Conservation (phyloP, 2,329 filamentous ascomycete species). For the Penicillium nordicum region DNA sequence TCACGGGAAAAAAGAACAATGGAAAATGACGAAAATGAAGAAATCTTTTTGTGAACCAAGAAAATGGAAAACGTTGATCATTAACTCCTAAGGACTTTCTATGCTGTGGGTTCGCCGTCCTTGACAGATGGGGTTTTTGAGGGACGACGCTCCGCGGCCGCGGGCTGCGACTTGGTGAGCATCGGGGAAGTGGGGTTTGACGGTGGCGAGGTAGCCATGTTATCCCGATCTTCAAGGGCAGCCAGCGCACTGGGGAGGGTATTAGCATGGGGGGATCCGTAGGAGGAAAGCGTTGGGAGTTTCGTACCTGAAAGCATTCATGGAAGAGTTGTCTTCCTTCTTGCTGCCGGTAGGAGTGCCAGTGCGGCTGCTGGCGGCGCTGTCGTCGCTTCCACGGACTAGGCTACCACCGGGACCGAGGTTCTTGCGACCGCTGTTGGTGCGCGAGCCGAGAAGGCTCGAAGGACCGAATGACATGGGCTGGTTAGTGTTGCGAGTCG, state of each 20-base stretch:
- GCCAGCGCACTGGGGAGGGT: constrained; percentile 44
- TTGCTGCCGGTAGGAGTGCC: constrained; percentile 74
- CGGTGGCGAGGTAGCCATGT: constrained; percentile 48
- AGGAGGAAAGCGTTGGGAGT: not conserved
- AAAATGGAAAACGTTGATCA: constrained; percentile 38
- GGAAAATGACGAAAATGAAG: constrained; percentile 16
- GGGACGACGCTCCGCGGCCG: constrained; percentile 41
- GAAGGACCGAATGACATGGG: constrained; percentile 72
- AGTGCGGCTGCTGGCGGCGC: constrained; percentile 80
- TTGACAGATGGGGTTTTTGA: constrained; percentile 43
- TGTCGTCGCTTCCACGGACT: constrained; percentile 75
- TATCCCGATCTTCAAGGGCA: constrained; percentile 45
- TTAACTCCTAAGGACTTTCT: constrained; percentile 37
- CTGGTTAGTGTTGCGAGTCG: constrained; percentile 61
- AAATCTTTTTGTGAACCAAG: constrained; percentile 32
- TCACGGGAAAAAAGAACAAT: constrained; percentile 1
- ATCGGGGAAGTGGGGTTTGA: constrained; percentile 48
- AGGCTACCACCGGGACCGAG: constrained; percentile 72
- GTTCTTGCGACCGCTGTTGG: constrained; percentile 74
- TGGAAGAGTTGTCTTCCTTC: constrained; percentile 64
- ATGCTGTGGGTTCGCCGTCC: constrained; percentile 40
- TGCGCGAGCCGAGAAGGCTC: constrained; percentile 83
- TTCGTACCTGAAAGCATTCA: constrained; percentile 90
- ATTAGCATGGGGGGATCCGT: constrained; percentile 7
- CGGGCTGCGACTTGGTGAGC: constrained; percentile 46